Base-by-base conservation (phyloP, 495 filamentous ascomycete species). In the Xylaria palmicola region DNA sequence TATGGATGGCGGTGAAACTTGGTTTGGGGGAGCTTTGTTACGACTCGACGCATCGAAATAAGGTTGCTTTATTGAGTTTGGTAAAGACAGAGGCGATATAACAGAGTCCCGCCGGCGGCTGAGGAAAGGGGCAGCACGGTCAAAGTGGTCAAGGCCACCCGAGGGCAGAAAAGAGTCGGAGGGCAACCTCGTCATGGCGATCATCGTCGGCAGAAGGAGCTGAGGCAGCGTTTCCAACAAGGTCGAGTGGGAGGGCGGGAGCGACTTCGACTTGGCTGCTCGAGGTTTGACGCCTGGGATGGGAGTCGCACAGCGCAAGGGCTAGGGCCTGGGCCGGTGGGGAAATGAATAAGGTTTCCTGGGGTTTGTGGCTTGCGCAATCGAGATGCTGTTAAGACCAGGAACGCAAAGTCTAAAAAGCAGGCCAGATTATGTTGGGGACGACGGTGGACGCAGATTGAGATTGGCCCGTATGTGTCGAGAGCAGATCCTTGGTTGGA, bases 61-160 rank as follows among this genome's bases (percentile, higher is more conserved):
- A 34, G 72, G 68, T 24, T 55, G 32, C 17, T 59, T 47, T 45
- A 73, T 51, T 20, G 72, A 70, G 24, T 66, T 73, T 29, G 76
- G 72, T 51, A 79, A 63, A 24, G 72, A 60, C 40, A 79, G 57
- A 9, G 76, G 77, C 5, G 77, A 79, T 49, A 78, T 76, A 53
- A 79, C 52, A 24, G 75, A 72, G 40, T 71, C 64, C 29, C 72
- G 63, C 36, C 71, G 72, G 57, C 50, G 59, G 64, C 68, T 63
- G 22, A 70, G 61, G 36, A 62, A 64, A 52, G 72, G 63, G 32
- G 56, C 20, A 45, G 65, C 59, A 4, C 55, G 66, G 39, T 62
- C 49, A 44, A 48, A 61, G 10, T 49, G 39, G 59, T 60, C 58
- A 40, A 60, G 10, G 20, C 59, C 47, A 45, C 68, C 65, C 43